Base-by-base conservation (phyloP, 805 yeast species). In the Metschnikowia rubicola region DNA sequence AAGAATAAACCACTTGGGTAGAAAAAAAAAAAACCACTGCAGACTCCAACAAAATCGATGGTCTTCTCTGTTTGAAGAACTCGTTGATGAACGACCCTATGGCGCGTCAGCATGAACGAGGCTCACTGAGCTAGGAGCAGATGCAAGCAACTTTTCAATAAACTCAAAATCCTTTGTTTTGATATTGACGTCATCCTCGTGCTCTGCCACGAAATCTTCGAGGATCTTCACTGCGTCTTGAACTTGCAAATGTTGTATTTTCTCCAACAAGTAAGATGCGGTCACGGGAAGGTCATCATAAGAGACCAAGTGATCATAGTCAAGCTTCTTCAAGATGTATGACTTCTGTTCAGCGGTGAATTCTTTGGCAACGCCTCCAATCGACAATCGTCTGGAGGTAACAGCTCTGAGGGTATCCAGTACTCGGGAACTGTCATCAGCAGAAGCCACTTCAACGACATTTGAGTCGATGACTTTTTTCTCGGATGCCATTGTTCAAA, bases 101-200 rank as follows among this genome's bases (percentile, higher is more conserved):
- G 10, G 43, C 48, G 1, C n/a, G n/a, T 42, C 58, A 61, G 46
- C 37, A 12, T 33, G 38, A 15, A 15, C 35, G 10, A 31, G 19
- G 10, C 0, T 9, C 8, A 7, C 30, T 9, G 31, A n/a, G 10
- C 35, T 5, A 30, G 44, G 46, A 8, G 36, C 38, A 3, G 39
- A 29, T 1, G 46, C 47, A 13, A 61, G 53, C 39, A 61, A 51
- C 5, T 39, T 46, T 28, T 52, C 39, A 37, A 76, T 62, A 43
- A 67, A 66, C 5, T 61, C 63, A 53, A 68, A 67, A 35, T 71
- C 73, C 3, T 55, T 60, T 2, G 45, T 52, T 10, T 77, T 73
- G 49, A 79, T 67, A 54, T 78, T 78, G 34, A 73, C 71, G 57
- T 80, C 85, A 43, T 68, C 74, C 6, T 54, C 55, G 51, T 78